A percentile compares a stretch with the other conserved stretches of the same genome.
These are phyloP conservation scores for Pichia pseudocactophila DNA, from an alignment of 805 yeast genomes.

Conservation along the genomic window DNA sequence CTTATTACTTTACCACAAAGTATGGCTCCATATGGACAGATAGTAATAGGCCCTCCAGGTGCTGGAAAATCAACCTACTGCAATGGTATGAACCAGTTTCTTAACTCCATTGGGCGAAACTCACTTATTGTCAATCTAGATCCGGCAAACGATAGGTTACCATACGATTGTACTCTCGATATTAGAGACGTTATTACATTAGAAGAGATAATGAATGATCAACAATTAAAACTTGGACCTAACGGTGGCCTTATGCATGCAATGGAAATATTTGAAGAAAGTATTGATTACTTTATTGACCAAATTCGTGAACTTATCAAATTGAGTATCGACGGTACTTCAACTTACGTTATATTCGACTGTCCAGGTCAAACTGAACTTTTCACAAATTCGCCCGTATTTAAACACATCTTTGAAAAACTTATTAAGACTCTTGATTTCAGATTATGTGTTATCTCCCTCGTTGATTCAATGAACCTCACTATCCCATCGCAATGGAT, in stretches of 20 bases:
- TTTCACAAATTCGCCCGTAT: constrained; percentile 79
- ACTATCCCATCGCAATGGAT: constrained; percentile 86
- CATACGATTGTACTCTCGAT: constrained; percentile 47
- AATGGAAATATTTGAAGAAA: constrained; percentile 53
- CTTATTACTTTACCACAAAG: neutral
- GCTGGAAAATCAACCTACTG: constrained; percentile 95
- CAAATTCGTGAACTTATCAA: constrained; percentile 48
- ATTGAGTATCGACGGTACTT: constrained; percentile 31
- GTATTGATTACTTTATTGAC: constrained; percentile 48
- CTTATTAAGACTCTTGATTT: constrained; percentile 58
- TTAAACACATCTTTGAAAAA: constrained; percentile 55
- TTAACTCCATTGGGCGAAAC: constrained; percentile 89
- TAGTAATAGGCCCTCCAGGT: constrained; percentile 97
- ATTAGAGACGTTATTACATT: constrained; percentile 47
- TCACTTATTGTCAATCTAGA: constrained; percentile 81
- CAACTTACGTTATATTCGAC: constrained; percentile 68
- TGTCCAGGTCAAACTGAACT: constrained; percentile 96
- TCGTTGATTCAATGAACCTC: constrained; percentile 74
- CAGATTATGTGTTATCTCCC: constrained; percentile 74
- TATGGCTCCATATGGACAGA: constrained; percentile 68
- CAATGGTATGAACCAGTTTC: constrained; percentile 83
- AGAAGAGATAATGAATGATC: constrained; percentile 52
- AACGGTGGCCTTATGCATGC: constrained; percentile 90
- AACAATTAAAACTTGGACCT: constrained; percentile 42
- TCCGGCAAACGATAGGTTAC: constrained; percentile 58